Evolutionary conservation across 1,284 basidiomycete species (phyloP), one percentile per base, ranked within the genome.

Genomic region (Ganoderma leucocontextum): DNA sequence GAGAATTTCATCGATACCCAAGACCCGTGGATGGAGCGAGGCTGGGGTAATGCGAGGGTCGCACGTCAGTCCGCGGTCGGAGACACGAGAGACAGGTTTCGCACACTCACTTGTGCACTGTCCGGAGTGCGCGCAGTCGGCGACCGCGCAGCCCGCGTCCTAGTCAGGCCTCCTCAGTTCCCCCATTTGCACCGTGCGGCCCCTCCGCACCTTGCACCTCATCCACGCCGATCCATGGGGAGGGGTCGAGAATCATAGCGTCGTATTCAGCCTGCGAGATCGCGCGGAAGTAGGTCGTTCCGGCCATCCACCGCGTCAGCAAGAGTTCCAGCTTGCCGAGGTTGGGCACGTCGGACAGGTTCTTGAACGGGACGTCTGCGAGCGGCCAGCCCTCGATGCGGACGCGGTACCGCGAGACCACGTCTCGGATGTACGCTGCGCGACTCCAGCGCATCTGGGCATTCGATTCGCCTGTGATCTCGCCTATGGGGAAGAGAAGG

Each of bases 331-430:
- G 71, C 72, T 76, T 77, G 35, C 73, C 72, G 6, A 78, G 68
- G 71, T 79, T 79, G n/a, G 78, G 75, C 36, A 79, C 74, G 68
- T 78, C 75, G 73, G 75, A 77, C 12, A 79, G 73, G 68, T 79
- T 79, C 66, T 74, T 74, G 74, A 79, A 79, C n/a, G 75, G 76
- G 47, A 79, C 74, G 17, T 79, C 76, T 12, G 68, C 64, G 57
- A 76, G 66, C 35, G 78, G 78, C 78, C 78, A 79, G 25, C 78
- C 78, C 60, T 75, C 75, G 69, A 79, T 76, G 69, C 76, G 70
- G 44, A 79, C 78, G 52, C 70, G 73, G 64, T 79, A 78, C 59
- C 76, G 75, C 38, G 71, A 63, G 55, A 79, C 78, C 61, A 79
- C 74, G 72, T 78, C 76, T 44, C 72, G 72, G 75, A 77, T 77